Evolutionary conservation across 495 filamentous ascomycete species (phyloP).

Genomic region (Hyaloscypha variabilis): DNA sequence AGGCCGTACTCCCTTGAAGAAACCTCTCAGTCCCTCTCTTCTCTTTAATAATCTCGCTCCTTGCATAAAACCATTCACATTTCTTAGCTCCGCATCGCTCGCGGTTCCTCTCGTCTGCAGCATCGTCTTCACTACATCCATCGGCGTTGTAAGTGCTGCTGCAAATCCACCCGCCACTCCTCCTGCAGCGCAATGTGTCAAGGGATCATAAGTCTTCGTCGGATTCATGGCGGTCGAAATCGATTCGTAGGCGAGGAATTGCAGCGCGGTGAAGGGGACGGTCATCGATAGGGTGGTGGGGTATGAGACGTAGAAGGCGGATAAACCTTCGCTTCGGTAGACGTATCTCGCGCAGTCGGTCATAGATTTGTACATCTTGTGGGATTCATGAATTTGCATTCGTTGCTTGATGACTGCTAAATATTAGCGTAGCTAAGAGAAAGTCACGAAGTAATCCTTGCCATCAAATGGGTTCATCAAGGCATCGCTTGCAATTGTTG

Average conservation of each 20-base stretch:
- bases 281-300: conserved; percentile 98
- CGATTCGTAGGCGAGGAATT: conserved; percentile 97
- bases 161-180: conserved; percentile 92
- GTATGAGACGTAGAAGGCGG: conserved; percentile 98
- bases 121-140: conserved; percentile 98
- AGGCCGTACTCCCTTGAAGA: conserved; percentile 89
- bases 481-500: conserved; percentile 95
- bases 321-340: conserved; percentile 83
- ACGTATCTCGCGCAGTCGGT: conserved; percentile 82
- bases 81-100: conserved; percentile 77
- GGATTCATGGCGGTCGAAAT: conserved; percentile 94
- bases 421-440: conserved; percentile 27
- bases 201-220: conserved; percentile 78
- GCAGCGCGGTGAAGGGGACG: conserved; percentile 93
- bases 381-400: conserved; percentile 97
- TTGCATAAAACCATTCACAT: conserved; percentile 79
- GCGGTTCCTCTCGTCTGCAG: conserved; percentile 89
- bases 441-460: conserved; percentile 43
- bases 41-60: conserved; percentile 82
- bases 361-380: conserved; percentile 77
- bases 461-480: conserved; percentile 99
- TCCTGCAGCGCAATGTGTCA: conserved; percentile 89
- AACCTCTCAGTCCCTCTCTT: conserved; percentile 82
- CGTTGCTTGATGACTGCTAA: conserved; percentile 93
- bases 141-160: conserved; percentile 88